Conservation (phyloP, 2,329 filamentous ascomycete genomes). For the Tolypocladium sp. region DNA sequence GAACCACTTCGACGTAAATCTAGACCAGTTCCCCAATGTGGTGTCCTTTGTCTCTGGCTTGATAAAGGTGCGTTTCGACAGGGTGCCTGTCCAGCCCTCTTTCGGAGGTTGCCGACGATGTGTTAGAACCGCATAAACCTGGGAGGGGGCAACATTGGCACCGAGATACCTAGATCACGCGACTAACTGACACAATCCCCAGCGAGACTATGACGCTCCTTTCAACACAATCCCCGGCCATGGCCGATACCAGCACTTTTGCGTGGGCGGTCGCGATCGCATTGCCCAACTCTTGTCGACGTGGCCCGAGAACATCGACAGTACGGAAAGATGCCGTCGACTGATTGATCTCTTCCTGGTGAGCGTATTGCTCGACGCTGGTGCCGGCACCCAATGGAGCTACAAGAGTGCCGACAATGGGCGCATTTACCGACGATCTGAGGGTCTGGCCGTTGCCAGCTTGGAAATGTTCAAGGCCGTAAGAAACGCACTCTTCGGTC, state of each 20-base stretch:
- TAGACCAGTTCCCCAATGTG: slow-evolving; percentile 73
- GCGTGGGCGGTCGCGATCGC: slow-evolving; percentile 67
- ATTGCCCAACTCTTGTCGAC: slow-evolving; percentile 61
- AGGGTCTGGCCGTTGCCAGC: slow-evolving; percentile 70
- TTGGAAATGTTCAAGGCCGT: slow-evolving; percentile 86
- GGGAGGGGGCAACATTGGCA: neutral
- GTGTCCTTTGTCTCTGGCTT: slow-evolving; percentile 84
- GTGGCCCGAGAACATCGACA: slow-evolving; percentile 61
- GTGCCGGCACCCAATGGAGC: slow-evolving; percentile 82
- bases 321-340: slow-evolving; percentile 63
- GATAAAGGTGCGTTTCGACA: slow-evolving; percentile 62
- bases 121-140: neutral
- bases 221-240: slow-evolving; percentile 70
- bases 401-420: slow-evolving; percentile 90
- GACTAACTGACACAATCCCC: neutral
- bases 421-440: slow-evolving; percentile 72
- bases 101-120: neutral
- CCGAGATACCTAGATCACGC: neutral
- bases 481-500: slow-evolving; percentile 8
- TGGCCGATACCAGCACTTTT: slow-evolving; percentile 76
- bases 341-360: slow-evolving; percentile 70
- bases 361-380: slow-evolving; percentile 77
- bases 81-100: neutral
- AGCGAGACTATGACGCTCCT: slow-evolving; percentile 48
- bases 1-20: slow-evolving; percentile 81